Evolutionary conservation across 768 basidiomycete genomes (phyloP), one percentile per base, ranked within the genome.

Genomic region (Macrolepiota dolichaula): DNA sequence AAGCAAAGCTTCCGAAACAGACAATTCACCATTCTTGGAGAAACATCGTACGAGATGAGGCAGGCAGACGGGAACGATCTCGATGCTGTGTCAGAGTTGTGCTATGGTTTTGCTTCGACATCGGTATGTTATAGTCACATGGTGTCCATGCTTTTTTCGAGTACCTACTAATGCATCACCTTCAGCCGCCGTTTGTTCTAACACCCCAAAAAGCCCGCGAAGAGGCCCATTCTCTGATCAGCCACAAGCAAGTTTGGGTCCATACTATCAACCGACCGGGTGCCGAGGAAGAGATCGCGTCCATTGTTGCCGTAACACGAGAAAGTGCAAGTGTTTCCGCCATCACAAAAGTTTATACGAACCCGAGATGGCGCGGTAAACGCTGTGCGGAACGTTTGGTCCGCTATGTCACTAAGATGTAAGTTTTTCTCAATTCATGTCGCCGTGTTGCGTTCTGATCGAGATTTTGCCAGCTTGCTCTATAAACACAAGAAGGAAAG

Each of bases 291-390:
- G 77, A 80, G 19, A 78, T 86, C n/a, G 85, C 89, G 0, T 89
- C 80, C n/a, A 82, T 92, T 40, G 86, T 86, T 5, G 88, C 89
- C 19, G 81, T 81, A 22, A 89, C 89, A 9, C 77, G 91, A 6
- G 82, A 84, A 60, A 85, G 78, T n/a, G 75, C 78, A 0, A 76
- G 67, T 3, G 79, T 88, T 25, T 82, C 85, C 1, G 82, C 86
- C 0, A 84, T 92, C 44, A 87, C 87, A 42, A 92, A 92, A 70
- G 89, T 92, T 1, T 88, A 76, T 67, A 92, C 91, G 0, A 74
- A 79, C 49, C 74, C 81, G 0, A 38, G 64, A 2, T 87, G 82
- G 79, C 76, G 86, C 49, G 69, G 79, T 0, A 73, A 67, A 0
- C 81, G 85, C 3, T 87, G 81, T 64, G 91, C 91, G 0, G 83